These are phyloP conservation scores for Paraleonurus japonicus DNA, from an alignment of 257 asterid species.

Conservation along the genomic window DNA sequence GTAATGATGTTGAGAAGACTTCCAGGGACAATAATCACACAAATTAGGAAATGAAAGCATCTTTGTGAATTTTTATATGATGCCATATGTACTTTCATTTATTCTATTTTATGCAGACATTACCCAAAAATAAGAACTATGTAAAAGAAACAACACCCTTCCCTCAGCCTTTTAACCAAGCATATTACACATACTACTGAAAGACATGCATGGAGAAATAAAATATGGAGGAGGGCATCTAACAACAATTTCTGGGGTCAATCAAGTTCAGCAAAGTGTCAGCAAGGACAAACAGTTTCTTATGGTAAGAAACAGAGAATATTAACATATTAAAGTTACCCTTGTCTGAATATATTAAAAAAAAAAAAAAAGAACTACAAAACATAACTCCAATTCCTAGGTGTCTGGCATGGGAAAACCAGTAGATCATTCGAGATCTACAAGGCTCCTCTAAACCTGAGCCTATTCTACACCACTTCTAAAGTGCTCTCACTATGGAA, in stretches of 20 bases:
- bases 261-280: conserved; percentile 6
- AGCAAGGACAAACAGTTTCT: neutral
- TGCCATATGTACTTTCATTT: neutral
- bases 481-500: neutral
- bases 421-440: neutral
- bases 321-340: neutral
- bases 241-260: conserved; percentile 13
- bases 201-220: neutral
- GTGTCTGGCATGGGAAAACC: neutral
- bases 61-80: neutral
- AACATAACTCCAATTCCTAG: neutral
- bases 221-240: neutral
- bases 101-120: neutral
- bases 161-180: conserved; percentile 4
- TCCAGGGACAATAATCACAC: conserved; percentile 16
- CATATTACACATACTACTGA: neutral
- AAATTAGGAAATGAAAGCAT: conserved; percentile 1
- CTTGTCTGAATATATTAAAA: neutral
- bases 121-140: neutral
- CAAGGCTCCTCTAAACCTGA: neutral
- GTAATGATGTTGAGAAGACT: conserved; percentile 15
- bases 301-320: neutral
- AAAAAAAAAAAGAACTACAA: neutral
- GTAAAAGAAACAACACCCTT: neutral
- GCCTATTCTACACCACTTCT: neutral